A percentile compares a stretch with the other conserved stretches of the same genome.
Evolutionary conservation across 1,284 basidiomycete genomes (phyloP).

Genomic region (Ustilago trichophora): DNA sequence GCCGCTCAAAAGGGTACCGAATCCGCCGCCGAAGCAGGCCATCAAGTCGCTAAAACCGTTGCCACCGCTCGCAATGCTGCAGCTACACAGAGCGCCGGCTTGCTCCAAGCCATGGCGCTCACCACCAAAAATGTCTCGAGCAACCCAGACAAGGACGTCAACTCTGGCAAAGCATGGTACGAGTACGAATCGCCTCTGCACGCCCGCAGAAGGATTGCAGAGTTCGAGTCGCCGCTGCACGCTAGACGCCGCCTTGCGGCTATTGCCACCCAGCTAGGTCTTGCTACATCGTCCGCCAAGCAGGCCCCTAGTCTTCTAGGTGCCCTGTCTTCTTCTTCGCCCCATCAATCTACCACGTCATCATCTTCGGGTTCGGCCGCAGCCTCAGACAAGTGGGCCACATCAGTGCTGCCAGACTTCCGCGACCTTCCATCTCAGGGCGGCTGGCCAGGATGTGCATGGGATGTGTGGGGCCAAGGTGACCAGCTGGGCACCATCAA

Average conservation of each 20-base stretch:
- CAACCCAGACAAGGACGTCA: conserved; percentile 10
- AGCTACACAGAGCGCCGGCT: conserved; percentile 27
- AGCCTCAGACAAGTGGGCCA: conserved; percentile 36
- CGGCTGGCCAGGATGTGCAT: conserved; percentile 69
- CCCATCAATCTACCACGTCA: conserved; percentile 1
- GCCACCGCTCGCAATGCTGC: conserved; percentile 22
- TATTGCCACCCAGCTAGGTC: conserved; percentile 48
- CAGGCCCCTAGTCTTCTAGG: conserved; percentile 21
- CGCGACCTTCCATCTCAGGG: conserved; percentile 48
- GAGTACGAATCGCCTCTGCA: conserved; percentile 40
- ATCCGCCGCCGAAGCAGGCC: conserved; percentile 12
- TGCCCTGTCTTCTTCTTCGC: conserved; percentile 10
- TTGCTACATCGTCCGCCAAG: conserved; percentile 38
- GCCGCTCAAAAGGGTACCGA: conserved; percentile 25
- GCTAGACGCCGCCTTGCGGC: conserved; percentile 42
- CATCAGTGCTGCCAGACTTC: conserved; percentile 38
- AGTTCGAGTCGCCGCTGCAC: conserved; percentile 42
- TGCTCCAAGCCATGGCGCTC: conserved; percentile 45
- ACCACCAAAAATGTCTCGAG: conserved; percentile 27
- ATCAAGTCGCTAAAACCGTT: conserved; percentile 21
- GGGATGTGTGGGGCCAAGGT: conserved; percentile 76
- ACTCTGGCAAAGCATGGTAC: conserved; percentile 28
- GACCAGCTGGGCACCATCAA: conserved; percentile 79
- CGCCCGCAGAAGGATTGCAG: conserved; percentile 18
- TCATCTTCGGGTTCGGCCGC: too few relatives aligned